A percentile compares a stretch with the other conserved stretches of the same genome.
phyloP scores from a whole-genome alignment of 2,329 filamentous ascomycete species.

The Pseudofabraea citricarpa region DNA sequence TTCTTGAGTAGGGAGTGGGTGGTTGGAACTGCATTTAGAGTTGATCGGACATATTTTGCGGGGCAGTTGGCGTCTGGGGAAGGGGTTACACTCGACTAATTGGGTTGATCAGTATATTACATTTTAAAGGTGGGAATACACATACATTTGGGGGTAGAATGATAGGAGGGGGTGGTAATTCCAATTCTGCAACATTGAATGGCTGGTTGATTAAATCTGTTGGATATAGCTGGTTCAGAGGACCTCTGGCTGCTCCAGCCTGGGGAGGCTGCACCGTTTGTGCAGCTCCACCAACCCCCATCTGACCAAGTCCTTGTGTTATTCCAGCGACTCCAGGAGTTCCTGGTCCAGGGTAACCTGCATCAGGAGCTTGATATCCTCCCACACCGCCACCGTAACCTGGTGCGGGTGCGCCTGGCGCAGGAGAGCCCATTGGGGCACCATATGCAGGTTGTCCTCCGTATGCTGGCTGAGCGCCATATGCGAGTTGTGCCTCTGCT shows the following conservation, averaged over 20 bases:
- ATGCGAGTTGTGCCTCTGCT: slow-evolving; percentile 21
- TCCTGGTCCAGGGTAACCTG: slow-evolving; percentile 57
- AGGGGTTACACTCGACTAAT: slow-evolving; percentile 79
- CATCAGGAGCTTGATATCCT: slow-evolving; percentile 64
- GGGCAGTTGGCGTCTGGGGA: slow-evolving; percentile 89
- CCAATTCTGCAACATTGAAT: slow-evolving; percentile 89
- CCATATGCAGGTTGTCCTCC: slow-evolving; percentile 29
- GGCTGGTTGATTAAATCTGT: slow-evolving; percentile 89
- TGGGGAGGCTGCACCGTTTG: slow-evolving; percentile 41
- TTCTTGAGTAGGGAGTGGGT: slow-evolving; percentile 93
- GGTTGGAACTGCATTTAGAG: slow-evolving; percentile 88
- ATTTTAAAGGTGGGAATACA: slow-evolving; percentile 18
- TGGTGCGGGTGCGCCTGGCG: slow-evolving; percentile 25
- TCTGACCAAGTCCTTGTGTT: slow-evolving; percentile 76
- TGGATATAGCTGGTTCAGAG: slow-evolving; percentile 83
- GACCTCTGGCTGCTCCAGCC: slow-evolving; percentile 43
- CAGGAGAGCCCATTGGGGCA: slow-evolving; percentile 30
- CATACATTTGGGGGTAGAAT: slow-evolving; percentile 87
- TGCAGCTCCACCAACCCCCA: slow-evolving; percentile 57
- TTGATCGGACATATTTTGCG: slow-evolving; percentile 91
- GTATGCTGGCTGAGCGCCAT: too few species aligned
- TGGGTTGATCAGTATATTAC: slow-evolving; percentile 32
- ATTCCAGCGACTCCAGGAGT: slow-evolving; percentile 59
- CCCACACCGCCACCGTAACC: slow-evolving; percentile 40
- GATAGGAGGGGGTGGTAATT: slow-evolving; percentile 85